Evolutionary conservation across 768 basidiomycete species (phyloP).

Genomic region (Mycena capillaripes): DNA sequence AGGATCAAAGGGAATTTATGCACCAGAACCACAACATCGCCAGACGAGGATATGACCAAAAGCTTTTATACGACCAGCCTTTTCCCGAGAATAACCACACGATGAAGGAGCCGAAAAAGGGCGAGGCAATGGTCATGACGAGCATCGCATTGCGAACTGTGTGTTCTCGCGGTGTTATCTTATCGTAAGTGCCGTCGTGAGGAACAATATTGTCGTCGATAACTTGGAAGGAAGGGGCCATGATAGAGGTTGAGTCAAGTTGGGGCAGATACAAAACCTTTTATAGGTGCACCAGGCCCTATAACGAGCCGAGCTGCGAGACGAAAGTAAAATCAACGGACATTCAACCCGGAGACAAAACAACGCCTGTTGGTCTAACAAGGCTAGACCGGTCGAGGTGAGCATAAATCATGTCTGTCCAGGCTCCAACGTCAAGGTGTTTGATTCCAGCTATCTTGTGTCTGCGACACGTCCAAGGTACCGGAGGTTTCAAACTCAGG

Average conservation of each 20-base stretch:
- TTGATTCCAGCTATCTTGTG: too few relatives aligned
- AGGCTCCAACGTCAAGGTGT: too few relatives aligned
- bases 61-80: conserved; percentile 21
- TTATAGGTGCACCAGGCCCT: too few relatives aligned
- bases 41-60: conserved; percentile 27
- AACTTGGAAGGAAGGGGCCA: conserved; percentile 27
- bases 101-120: conserved; percentile 27
- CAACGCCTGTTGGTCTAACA: too few relatives aligned
- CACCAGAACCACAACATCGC: conserved; percentile 30
- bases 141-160: conserved; percentile 31
- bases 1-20: not conserved
- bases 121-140: conserved; percentile 22
- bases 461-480: too few relatives aligned
- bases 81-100: conserved; percentile 26
- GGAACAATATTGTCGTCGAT: conserved; percentile 26
- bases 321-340: too few relatives aligned
- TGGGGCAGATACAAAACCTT: too few relatives aligned
- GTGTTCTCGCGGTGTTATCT: conserved; percentile 27
- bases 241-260: not conserved
- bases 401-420: too few relatives aligned
- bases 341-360: too few relatives aligned
- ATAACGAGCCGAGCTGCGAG: too few relatives aligned
- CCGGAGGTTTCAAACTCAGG: too few relatives aligned
- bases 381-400: too few relatives aligned
- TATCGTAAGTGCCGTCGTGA: conserved; percentile 30